phyloP scores from a whole-genome alignment of 2,329 filamentous ascomycete genomes.

The Metarhizium brunneum region DNA sequence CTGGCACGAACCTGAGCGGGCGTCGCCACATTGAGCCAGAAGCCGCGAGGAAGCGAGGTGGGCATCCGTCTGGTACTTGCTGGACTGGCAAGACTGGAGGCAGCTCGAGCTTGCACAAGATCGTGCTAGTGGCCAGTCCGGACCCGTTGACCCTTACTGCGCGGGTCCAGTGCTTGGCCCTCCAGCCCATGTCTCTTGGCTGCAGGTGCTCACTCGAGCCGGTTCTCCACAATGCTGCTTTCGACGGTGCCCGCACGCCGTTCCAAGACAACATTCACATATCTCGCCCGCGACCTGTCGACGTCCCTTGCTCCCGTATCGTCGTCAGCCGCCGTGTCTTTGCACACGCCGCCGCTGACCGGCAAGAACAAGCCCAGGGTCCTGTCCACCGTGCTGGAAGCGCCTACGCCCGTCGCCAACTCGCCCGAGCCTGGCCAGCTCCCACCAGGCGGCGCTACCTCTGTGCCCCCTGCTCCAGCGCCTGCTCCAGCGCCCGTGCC shows the following conservation, averaged over 20 bases:
- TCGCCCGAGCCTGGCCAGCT: neutral
- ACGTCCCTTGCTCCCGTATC: neutral
- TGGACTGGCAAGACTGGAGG: no score
- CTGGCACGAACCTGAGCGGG: neutral
- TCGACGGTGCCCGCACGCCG: neutral
- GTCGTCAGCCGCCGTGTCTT: neutral
- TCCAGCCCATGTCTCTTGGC: no score
- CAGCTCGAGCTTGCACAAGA: no score
- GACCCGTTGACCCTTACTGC: no score
- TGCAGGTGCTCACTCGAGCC: neutral
- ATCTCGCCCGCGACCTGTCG: neutral
- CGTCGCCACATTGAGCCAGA: no score
- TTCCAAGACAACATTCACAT: neutral
- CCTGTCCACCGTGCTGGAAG: slow-evolving; percentile 2
- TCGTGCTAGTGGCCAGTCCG: no score
- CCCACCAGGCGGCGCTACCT: neutral
- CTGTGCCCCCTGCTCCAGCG: neutral
- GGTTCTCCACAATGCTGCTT: slow-evolving; percentile 1
- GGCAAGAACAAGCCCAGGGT: neutral
- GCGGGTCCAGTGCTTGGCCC: no score
- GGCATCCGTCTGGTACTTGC: no score
- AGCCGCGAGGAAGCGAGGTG: no score
- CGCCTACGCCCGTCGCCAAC: neutral
- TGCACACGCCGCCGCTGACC: neutral
- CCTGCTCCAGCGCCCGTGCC: neutral